Evolutionary conservation across 805 yeast species (phyloP), one percentile per base, ranked within the genome.

Genomic region (Teunomyces gatunensis): DNA sequence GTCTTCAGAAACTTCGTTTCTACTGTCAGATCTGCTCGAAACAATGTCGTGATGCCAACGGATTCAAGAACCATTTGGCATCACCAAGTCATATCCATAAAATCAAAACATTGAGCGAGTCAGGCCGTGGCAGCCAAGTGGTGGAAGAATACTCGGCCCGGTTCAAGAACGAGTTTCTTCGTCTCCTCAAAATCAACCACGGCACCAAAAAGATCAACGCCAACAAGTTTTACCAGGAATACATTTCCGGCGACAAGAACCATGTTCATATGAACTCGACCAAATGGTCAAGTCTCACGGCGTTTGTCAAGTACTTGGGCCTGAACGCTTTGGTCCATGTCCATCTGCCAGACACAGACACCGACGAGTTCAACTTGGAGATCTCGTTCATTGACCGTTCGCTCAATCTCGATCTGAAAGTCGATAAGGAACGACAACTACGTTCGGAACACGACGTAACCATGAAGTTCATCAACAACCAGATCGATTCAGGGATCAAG

Each of bases 31-130:
- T 89, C 2, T 94, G 99, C 60, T 81, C 78, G 61, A 89, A 92
- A 59, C 99, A 94, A 68, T 91, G 98, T 63, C 72, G 97, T 47
- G 99, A 95, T 63, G 96, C 87, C 52, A 92, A 94, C 67, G 99
- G 99, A 21, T 94, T 87, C 72, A 85, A 87, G 58, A 86, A 92
- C 58, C 99, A 94, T 64, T 76, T 85, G n/a, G 75, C 77, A 52
- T 83, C 96, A n/a, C 89, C 87, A 39, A 74, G 87, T 1, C 99
- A 94, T 61, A 65, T 78, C 41, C 78, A 80, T 15, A 80, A 79
- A 45, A 78, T 87, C 6, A 52, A 57, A 36, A 56, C 59, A 28
- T 47, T 67, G 4, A 56, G 67, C 44, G 54, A 61, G 39, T 65
- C 74, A 15, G 71, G 75, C 4, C 63, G 81, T 5, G 75, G 77